phyloP scores from a whole-genome alignment of 768 basidiomycete genomes.

The Boletus insuetus region DNA sequence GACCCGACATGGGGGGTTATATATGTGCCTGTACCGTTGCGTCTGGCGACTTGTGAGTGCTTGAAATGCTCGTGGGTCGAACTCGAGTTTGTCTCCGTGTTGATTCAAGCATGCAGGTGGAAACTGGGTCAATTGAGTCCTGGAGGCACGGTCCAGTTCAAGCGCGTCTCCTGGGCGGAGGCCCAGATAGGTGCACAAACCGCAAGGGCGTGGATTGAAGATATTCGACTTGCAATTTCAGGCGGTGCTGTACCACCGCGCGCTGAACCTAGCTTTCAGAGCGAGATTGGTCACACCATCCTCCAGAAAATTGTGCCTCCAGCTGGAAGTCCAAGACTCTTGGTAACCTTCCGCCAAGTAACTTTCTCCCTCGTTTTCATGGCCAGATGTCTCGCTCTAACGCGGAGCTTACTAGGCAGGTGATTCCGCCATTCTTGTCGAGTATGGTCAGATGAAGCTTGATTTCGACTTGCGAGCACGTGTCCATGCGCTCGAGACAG shows the following conservation, averaged over 20 bases:
- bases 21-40: slow-evolving; percentile 54
- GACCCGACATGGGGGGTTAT: slow-evolving; percentile 64
- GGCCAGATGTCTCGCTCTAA: neutral
- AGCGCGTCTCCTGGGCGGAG: slow-evolving; percentile 43
- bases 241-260: neutral
- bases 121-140: slow-evolving; percentile 64
- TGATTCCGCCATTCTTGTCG: slow-evolving; percentile 60
- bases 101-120: slow-evolving; percentile 45
- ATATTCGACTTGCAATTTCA: slow-evolving; percentile 12
- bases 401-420: slow-evolving; percentile 45
- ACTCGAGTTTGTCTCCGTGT: neutral
- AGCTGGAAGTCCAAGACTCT: slow-evolving; percentile 20
- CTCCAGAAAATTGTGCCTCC: slow-evolving; percentile 8
- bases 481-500: slow-evolving; percentile 53
- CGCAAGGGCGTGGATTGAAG: slow-evolving; percentile 32
- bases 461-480: slow-evolving; percentile 54
- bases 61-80: neutral
- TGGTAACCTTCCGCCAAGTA: slow-evolving; percentile 56
- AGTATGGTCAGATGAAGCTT: slow-evolving; percentile 55
- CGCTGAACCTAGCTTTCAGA: neutral
- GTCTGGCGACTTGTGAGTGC: slow-evolving; percentile 46
- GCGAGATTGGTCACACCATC: neutral
- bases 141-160: slow-evolving; percentile 53
- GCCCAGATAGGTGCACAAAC: slow-evolving; percentile 31
- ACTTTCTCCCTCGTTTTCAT: neutral